These are phyloP conservation scores for Phaeosphaeria sp. DNA, from an alignment of 2,329 filamentous ascomycete species.

Conservation along the genomic window DNA sequence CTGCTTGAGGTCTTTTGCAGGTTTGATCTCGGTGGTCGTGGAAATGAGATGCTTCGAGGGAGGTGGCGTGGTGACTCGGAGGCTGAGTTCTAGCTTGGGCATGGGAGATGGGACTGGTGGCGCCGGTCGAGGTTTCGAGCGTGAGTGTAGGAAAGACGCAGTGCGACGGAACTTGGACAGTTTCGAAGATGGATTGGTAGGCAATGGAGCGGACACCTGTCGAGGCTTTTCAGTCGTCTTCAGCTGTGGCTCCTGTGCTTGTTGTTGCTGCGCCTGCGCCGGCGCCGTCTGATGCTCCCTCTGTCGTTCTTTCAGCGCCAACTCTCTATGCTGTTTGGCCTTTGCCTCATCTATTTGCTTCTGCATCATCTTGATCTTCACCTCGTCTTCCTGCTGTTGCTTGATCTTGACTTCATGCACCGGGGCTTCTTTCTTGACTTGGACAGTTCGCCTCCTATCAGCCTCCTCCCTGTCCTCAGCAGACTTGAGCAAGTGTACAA, in stretches of 20 bases:
- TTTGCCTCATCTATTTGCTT: slow-evolving; percentile 4
- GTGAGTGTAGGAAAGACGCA: slow-evolving; percentile 13
- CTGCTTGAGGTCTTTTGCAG: background rate
- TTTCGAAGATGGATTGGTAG: background rate
- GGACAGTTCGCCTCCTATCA: slow-evolving; percentile 9
- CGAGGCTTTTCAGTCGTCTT: background rate
- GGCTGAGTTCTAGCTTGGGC: slow-evolving; percentile 23
- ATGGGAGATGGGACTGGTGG: background rate
- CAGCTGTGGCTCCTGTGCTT: background rate
- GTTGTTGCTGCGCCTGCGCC: slow-evolving; percentile 6
- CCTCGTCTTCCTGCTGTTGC: slow-evolving; percentile 13
- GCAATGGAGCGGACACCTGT: slow-evolving; percentile 5
- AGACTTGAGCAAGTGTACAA: slow-evolving; percentile 27
- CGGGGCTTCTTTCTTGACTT: background rate
- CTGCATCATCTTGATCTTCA: slow-evolving; percentile 4
- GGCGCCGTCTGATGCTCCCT: no score
- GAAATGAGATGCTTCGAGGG: slow-evolving; percentile 4
- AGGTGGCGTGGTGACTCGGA: slow-evolving; percentile 16
- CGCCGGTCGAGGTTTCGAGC: slow-evolving; percentile 4
- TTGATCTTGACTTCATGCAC: slow-evolving; percentile 9
- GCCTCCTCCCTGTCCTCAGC: slow-evolving; percentile 21
- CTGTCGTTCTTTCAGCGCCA: no score
- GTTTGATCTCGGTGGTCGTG: background rate
- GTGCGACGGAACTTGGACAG: slow-evolving; percentile 14
- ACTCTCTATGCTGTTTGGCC: no score